Percentiles rank a stretch among this genome's conserved stretches.
phyloP scores from a whole-genome alignment of 192 early-diverging fungal species.

The Helicostylum pulchrum region DNA sequence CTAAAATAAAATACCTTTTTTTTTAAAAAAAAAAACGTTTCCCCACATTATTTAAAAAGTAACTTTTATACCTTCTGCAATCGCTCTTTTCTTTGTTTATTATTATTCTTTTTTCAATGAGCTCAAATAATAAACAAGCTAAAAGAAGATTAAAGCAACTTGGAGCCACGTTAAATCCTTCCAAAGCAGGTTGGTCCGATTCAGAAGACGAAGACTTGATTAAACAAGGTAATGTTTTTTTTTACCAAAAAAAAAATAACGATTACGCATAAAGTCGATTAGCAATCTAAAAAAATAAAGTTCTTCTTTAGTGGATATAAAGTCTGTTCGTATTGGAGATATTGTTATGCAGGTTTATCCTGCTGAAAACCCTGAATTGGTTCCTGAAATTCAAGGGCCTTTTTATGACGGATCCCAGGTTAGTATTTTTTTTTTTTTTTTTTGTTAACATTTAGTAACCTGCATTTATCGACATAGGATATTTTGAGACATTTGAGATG shows the following conservation, averaged over 20 bases:
- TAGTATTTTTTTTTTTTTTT: neutral
- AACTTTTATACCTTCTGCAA: too few relatives aligned
- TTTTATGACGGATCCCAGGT: constrained; percentile 58
- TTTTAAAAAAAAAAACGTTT: too few relatives aligned
- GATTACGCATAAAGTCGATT: neutral
- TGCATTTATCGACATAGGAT: constrained; percentile 15
- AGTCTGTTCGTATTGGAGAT: constrained; percentile 55
- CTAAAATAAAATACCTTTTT: too few relatives aligned
- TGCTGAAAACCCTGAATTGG: constrained; percentile 47
- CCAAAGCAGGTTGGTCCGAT: constrained; percentile 30
- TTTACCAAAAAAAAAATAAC: neutral
- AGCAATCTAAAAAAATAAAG: too few relatives aligned
- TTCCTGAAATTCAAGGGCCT: constrained; percentile 47
- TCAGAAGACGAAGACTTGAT: constrained; percentile 32
- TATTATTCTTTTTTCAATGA: too few relatives aligned
- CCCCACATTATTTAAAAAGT: too few relatives aligned
- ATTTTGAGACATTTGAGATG: constrained; percentile 41
- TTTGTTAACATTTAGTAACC: too few relatives aligned
- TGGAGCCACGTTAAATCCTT: constrained; percentile 25
- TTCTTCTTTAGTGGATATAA: constrained; percentile 32
- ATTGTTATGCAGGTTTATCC: constrained; percentile 46
- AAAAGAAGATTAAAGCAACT: constrained; percentile 32
- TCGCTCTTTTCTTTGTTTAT: too few relatives aligned
- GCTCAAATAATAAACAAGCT: constrained; percentile 20
- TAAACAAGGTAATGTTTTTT: constrained; percentile 27